Percentiles rank a stretch among this genome's conserved stretches.
These are phyloP conservation scores for Lactuca saligna DNA, from an alignment of 129 eudicot genomes.

Conservation along the genomic window DNA sequence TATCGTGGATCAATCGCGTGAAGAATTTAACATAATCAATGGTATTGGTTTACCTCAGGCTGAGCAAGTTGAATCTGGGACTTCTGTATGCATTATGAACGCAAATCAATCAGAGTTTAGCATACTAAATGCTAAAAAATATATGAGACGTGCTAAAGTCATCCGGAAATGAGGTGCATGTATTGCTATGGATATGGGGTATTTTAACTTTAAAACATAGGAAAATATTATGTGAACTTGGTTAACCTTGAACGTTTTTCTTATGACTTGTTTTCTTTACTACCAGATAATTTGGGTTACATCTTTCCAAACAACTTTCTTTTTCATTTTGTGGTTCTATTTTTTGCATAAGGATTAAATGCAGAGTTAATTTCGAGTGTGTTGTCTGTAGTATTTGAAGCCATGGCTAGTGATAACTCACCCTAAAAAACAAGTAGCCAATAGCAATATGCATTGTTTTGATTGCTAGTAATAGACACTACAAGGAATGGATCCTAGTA, in stretches of 20 bases:
- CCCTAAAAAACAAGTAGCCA: no score
- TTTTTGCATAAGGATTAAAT: not conserved
- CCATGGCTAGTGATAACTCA: no score
- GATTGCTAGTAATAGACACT: no score
- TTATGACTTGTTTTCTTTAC: not conserved
- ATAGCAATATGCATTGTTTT: no score
- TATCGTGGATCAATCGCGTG: not conserved
- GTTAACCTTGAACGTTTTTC: not conserved
- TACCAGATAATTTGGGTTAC: not conserved
- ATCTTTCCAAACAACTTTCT: no score
- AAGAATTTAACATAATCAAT: not conserved
- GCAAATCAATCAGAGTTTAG: slow-evolving; percentile 2
- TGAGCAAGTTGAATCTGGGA: not conserved
- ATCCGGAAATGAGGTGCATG: not conserved
- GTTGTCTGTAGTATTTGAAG: no score
- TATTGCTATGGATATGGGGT: not conserved
- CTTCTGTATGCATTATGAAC: not conserved
- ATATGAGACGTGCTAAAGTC: not conserved
- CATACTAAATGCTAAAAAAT: slow-evolving; percentile 9
- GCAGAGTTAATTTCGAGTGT: no score
- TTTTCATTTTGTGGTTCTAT: not conserved
- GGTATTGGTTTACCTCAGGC: not conserved
- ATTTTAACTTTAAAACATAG: not conserved
- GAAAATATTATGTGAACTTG: not conserved
- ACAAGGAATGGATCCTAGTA: no score